Evolutionary conservation across 2,329 filamentous ascomycete species (phyloP).

Genomic region (Diaporthe amygdali): DNA sequence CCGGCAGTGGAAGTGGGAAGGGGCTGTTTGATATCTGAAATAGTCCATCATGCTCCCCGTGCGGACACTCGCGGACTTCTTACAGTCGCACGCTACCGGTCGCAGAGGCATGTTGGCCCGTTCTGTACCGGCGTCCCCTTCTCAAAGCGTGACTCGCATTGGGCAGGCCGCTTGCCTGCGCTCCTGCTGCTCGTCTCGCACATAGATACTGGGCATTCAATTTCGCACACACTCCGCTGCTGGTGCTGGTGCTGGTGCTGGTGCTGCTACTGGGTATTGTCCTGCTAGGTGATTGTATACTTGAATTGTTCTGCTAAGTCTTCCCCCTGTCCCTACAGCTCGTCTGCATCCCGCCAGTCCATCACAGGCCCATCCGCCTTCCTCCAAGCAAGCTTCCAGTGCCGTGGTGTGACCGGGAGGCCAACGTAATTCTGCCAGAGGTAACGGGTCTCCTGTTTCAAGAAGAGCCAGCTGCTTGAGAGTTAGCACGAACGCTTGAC

Average conservation of each 20-base stretch:
- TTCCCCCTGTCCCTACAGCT: slow-evolving; percentile 43
- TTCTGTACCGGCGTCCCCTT: not conserved
- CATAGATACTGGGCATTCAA: not conserved
- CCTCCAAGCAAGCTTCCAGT: slow-evolving; percentile 52
- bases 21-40: slow-evolving; percentile 21
- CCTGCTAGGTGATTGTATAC: not conserved
- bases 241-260: not conserved
- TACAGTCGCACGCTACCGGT: not conserved
- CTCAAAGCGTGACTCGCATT: not conserved
- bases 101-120: not conserved
- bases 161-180: not conserved
- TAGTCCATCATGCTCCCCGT: not conserved
- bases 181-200: not conserved
- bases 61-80: too few relatives aligned
- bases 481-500: not conserved
- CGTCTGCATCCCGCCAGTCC: slow-evolving; percentile 35
- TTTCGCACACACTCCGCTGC: slow-evolving; percentile 8
- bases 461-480: slow-evolving; percentile 46
- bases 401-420: slow-evolving; percentile 54
- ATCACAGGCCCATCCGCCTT: slow-evolving; percentile 26
- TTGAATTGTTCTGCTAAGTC: not conserved
- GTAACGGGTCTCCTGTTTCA: slow-evolving; percentile 50
- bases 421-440: slow-evolving; percentile 58
- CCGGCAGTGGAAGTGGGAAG: not conserved
- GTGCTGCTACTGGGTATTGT: not conserved